Percentiles rank a stretch among this genome's conserved stretches.
These are phyloP conservation scores for Cryptosporidium muris DNA, from an alignment of 169 alveolate species.

Conservation along the genomic window DNA sequence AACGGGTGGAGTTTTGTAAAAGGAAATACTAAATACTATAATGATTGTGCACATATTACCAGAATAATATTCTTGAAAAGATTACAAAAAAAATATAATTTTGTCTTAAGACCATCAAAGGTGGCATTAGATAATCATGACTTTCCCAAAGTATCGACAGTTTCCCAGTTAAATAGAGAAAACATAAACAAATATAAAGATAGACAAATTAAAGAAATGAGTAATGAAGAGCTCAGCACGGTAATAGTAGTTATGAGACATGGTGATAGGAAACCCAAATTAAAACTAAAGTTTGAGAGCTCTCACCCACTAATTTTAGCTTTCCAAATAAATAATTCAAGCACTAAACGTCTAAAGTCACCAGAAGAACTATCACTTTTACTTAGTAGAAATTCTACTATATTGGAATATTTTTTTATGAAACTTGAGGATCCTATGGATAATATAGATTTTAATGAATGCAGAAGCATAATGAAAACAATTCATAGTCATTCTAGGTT, in stretches of 20 bases:
- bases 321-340: slow-evolving; percentile 80
- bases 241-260: slow-evolving; percentile 97
- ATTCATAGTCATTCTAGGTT: slow-evolving; percentile 80
- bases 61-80: slow-evolving; percentile 18
- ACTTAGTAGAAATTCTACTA: slow-evolving; percentile 71
- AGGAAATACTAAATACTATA: slow-evolving; percentile 91
- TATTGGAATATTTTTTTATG: slow-evolving; percentile 65
- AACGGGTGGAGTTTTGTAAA: slow-evolving; percentile 98
- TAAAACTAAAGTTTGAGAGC: slow-evolving; percentile 93
- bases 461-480: slow-evolving; percentile 5
- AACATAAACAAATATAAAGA: slow-evolving; percentile 76
- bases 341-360: slow-evolving; percentile 89
- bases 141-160: not conserved
- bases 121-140: slow-evolving; percentile 12
- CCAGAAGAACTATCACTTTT: slow-evolving; percentile 89
- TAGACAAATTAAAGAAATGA: slow-evolving; percentile 41
- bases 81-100: slow-evolving; percentile 63
- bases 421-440: slow-evolving; percentile 72
- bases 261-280: slow-evolving; percentile 97
- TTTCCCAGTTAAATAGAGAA: slow-evolving; percentile 78
- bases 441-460: slow-evolving; percentile 63
- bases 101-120: slow-evolving; percentile 32
- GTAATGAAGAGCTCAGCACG: slow-evolving; percentile 91
- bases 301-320: slow-evolving; percentile 81
- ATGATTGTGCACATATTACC: slow-evolving; percentile 87